phyloP scores from a whole-genome alignment of 805 yeast species.

The Zygosaccharomyces kombuchaensis region DNA sequence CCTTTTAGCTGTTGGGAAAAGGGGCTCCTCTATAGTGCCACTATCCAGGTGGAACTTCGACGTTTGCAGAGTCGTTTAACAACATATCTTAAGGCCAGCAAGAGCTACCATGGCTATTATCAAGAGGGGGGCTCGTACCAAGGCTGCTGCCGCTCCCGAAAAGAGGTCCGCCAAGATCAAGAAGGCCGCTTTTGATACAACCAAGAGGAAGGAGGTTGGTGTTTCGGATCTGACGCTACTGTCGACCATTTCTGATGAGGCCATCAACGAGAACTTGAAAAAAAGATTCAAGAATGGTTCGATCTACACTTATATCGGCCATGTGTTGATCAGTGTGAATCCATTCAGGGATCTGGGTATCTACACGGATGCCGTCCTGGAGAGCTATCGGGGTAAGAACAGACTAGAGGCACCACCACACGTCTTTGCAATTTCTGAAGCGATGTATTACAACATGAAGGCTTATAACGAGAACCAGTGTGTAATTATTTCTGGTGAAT shows the following conservation, averaged over 20 bases:
- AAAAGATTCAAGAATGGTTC: slow-evolving; percentile 85
- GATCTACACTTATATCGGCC: slow-evolving; percentile 91
- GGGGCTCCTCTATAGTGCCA: not conserved
- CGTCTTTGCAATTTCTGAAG: slow-evolving; percentile 95
- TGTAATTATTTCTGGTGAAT: slow-evolving; percentile 95
- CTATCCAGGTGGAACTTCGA: not conserved
- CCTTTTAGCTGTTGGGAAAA: not conserved
- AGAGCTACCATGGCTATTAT: slow-evolving; percentile 60
- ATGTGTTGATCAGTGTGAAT: slow-evolving; percentile 90
- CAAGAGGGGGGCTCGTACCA: slow-evolving; percentile 65
- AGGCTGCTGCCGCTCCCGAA: slow-evolving; percentile 49
- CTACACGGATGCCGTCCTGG: slow-evolving; percentile 73
- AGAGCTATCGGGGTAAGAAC: slow-evolving; percentile 82
- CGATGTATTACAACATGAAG: slow-evolving; percentile 93
- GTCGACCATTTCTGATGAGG: slow-evolving; percentile 82
- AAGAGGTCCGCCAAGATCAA: slow-evolving; percentile 55
- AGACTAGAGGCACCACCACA: slow-evolving; percentile 97
- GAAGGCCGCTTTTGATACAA: slow-evolving; percentile 85
- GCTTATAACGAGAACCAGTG: slow-evolving; percentile 93
- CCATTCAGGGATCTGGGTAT: slow-evolving; percentile 97
- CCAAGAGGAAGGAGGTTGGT: slow-evolving; percentile 95
- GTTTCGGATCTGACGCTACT: slow-evolving; percentile 90
- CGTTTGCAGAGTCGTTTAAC: not conserved
- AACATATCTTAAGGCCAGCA: not conserved
- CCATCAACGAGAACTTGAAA: slow-evolving; percentile 86